phyloP scores from a whole-genome alignment of 352 stramenopile genomes.

The Globisporangium polare region DNA sequence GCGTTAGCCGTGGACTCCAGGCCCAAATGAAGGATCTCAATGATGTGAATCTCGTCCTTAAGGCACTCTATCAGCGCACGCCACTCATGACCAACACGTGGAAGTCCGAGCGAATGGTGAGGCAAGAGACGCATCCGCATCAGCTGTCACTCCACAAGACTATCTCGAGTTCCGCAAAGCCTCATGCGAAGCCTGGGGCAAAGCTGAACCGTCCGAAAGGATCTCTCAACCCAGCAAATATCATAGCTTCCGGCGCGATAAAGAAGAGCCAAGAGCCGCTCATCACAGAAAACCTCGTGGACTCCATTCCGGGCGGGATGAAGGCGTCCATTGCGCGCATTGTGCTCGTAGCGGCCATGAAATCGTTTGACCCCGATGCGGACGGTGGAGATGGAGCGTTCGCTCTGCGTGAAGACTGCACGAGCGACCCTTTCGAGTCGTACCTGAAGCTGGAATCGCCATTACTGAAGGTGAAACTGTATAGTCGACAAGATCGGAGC shows the following conservation, averaged over 20 bases:
- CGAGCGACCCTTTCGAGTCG: constrained; percentile 33
- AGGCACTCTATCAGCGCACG: constrained; percentile 33
- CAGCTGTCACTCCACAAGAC: not conserved
- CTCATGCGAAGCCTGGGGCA: not conserved
- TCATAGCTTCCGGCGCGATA: not conserved
- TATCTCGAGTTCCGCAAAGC: not conserved
- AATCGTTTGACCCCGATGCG: constrained; percentile 40
- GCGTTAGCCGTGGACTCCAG: constrained; percentile 42
- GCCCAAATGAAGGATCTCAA: constrained; percentile 39
- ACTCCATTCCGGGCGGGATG: constrained; percentile 51
- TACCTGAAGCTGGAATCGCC: constrained; percentile 31
- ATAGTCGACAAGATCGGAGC: not conserved
- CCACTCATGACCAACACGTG: constrained; percentile 57
- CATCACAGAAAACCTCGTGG: constrained; percentile 43
- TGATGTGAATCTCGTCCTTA: constrained; percentile 34
- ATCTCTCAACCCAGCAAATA: not conserved
- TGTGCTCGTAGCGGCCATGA: constrained; percentile 40
- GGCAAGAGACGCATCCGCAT: constrained; percentile 13
- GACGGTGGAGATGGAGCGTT: constrained; percentile 31
- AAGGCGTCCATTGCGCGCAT: constrained; percentile 40
- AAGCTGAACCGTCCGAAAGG: not conserved
- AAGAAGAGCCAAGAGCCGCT: constrained; percentile 11
- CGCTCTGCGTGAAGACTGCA: constrained; percentile 24
- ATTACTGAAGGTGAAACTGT: constrained; percentile 38
- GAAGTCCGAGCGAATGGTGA: constrained; percentile 35